These are phyloP conservation scores for Dendrobium officinale DNA, from an alignment of 106 monocot species.

Conservation along the genomic window DNA sequence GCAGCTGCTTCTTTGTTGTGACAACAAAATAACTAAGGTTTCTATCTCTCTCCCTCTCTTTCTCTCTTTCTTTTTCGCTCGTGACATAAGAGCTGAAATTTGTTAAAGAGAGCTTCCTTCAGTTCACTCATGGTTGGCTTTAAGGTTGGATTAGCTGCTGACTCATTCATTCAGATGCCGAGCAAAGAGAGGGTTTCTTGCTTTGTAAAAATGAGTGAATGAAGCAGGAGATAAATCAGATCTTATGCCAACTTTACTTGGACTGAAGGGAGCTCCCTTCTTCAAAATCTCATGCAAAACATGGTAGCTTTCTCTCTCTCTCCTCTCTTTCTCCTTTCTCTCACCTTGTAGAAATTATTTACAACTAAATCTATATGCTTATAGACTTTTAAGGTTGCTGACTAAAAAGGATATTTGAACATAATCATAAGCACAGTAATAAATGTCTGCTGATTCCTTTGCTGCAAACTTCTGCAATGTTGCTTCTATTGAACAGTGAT, in stretches of 20 bases:
- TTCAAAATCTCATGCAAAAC: constrained; percentile 3
- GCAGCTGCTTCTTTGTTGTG: too few species aligned
- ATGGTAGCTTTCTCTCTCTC: not conserved
- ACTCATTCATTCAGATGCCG: constrained; percentile 61
- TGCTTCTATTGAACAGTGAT: not conserved
- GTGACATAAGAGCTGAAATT: not conserved
- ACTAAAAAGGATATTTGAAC: not conserved
- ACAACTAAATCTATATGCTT: not conserved
- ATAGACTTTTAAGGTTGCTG: not conserved
- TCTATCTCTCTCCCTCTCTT: too few species aligned
- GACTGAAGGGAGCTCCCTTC: constrained; percentile 82
- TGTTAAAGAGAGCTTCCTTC: constrained; percentile 60
- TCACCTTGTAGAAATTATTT: not conserved
- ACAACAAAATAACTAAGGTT: too few species aligned
- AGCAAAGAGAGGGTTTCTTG: not conserved
- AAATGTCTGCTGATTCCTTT: not conserved
- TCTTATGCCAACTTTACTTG: constrained; percentile 42
- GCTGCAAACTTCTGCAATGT: not conserved
- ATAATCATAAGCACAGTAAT: not conserved
- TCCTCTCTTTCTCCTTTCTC: not conserved
- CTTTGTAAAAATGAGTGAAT: constrained; percentile 61
- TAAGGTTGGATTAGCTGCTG: constrained; percentile 50
- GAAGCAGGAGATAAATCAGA: constrained; percentile 53
- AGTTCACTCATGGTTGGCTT: constrained; percentile 46
- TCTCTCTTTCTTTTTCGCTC: too few species aligned